A percentile compares a stretch with the other conserved stretches of the same genome.
phyloP scores from a whole-genome alignment of 345 rosid species.

The Rhodomyrtus tomentosa region DNA sequence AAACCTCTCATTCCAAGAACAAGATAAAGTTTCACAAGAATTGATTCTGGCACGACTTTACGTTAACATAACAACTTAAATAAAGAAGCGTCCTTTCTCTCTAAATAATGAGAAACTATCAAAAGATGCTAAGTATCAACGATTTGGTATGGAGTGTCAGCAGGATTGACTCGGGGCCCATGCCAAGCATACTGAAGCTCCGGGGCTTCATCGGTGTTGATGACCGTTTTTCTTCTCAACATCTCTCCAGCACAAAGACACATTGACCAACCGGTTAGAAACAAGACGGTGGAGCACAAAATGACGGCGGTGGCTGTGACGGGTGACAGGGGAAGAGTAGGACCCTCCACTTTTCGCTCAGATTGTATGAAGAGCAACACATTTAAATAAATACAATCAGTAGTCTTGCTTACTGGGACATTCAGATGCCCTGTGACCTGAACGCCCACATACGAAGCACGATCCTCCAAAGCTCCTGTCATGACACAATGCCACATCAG shows the following conservation, averaged over 20 bases:
- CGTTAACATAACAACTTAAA: background rate
- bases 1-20: background rate
- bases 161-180: background rate
- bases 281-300: background rate
- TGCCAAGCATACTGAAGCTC: background rate
- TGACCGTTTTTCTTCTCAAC: background rate
- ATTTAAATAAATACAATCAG: constrained; percentile 1
- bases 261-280: background rate
- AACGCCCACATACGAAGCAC: constrained; percentile 66
- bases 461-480: constrained; percentile 68
- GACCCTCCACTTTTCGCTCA: background rate
- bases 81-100: background rate
- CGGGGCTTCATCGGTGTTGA: background rate
- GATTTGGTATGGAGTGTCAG: background rate
- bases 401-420: constrained; percentile 50
- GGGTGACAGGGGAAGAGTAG: background rate
- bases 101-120: background rate
- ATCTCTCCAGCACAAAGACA: background rate
- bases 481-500: background rate
- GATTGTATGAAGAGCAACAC: background rate
- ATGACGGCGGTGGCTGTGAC: fast-evolving
- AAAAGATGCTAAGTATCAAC: background rate
- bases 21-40: background rate
- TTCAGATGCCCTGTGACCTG: constrained; percentile 86
- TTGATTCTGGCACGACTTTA: background rate